A percentile compares a stretch with the other conserved stretches of the same genome.
These are phyloP conservation scores for Papiliotrema fonsecae DNA, from an alignment of 1,284 basidiomycete species.

Conservation along the genomic window DNA sequence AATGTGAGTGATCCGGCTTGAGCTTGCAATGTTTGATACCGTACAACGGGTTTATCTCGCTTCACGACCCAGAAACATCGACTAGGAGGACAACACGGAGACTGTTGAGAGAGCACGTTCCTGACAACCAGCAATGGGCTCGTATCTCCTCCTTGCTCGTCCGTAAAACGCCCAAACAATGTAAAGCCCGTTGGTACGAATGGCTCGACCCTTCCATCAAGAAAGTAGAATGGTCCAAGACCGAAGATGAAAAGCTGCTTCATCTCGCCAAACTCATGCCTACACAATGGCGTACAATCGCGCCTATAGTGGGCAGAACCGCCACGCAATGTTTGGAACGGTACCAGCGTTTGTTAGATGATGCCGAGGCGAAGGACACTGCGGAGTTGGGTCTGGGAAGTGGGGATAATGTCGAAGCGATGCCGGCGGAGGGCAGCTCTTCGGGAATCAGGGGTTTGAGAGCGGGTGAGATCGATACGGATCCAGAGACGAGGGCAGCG, in stretches of 20 bases:
- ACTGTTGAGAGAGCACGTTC: not conserved
- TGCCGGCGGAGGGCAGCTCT: conserved; percentile 62
- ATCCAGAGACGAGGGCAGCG: conserved; percentile 97
- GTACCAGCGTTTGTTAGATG: conserved; percentile 95
- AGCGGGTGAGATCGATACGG: conserved; percentile 97
- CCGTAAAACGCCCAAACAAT: conserved; percentile 98
- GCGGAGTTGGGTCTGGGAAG: conserved; percentile 86
- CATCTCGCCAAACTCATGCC: conserved; percentile 99
- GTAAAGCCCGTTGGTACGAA: conserved; percentile 98
- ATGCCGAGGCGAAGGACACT: conserved; percentile 91
- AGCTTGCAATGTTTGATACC: not conserved
- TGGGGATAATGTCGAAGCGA: conserved; percentile 66
- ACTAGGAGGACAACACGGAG: not conserved
- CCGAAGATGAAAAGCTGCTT: conserved; percentile 96
- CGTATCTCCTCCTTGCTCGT: conserved; percentile 97
- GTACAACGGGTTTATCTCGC: no score
- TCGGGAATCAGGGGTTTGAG: conserved; percentile 75
- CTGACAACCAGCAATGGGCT: conserved; percentile 59
- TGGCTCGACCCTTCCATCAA: conserved; percentile 99
- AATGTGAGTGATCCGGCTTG: no score
- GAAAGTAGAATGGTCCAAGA: conserved; percentile 99
- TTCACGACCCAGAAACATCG: not conserved
- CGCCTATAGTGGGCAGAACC: conserved; percentile 97
- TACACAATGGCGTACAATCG: conserved; percentile 99
- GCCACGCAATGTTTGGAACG: conserved; percentile 97